phyloP scores from a whole-genome alignment of 2,329 filamentous ascomycete genomes.

The Fusarium liriodendri region DNA sequence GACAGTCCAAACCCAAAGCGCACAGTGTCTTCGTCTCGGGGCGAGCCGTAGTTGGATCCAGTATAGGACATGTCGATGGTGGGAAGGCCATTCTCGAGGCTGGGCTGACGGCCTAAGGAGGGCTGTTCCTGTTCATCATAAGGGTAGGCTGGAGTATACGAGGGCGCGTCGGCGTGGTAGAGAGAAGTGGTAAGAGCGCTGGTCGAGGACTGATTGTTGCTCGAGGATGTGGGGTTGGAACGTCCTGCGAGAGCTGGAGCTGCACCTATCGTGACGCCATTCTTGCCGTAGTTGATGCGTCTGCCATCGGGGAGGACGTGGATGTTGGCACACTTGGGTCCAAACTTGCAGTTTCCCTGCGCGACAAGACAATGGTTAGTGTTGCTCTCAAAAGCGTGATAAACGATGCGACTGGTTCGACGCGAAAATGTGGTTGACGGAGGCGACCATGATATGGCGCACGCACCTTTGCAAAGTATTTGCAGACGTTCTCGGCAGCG shows the following conservation, averaged over 20 bases:
- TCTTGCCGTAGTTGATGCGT: conserved; percentile 84
- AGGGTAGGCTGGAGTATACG: conserved; percentile 53
- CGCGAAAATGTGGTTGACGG: conserved; percentile 4
- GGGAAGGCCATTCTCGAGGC: conserved; percentile 66
- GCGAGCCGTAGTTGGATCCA: conserved; percentile 80
- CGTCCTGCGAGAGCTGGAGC: conserved; percentile 72
- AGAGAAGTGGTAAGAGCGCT: conserved; percentile 73
- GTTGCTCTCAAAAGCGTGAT: not conserved
- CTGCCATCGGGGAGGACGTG: conserved; percentile 95
- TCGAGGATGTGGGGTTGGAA: conserved; percentile 61
- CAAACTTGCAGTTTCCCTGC: conserved; percentile 98
- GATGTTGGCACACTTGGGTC: conserved; percentile 95
- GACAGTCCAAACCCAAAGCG: conserved; percentile 81
- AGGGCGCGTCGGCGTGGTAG: conserved; percentile 57
- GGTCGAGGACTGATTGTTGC: conserved; percentile 69
- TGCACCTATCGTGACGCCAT: conserved; percentile 73
- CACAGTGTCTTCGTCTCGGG: conserved; percentile 72
- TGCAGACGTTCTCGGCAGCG: conserved; percentile 90
- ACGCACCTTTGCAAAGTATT: conserved; percentile 96
- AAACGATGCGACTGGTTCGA: conserved; percentile 21
- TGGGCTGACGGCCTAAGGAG: conserved; percentile 60
- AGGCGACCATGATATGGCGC: conserved; percentile 36
- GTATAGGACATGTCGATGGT: conserved; percentile 70
- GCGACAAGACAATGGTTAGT: conserved; percentile 33
- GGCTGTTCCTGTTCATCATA: conserved; percentile 57